A percentile compares a stretch with the other conserved stretches of the same genome.
These are phyloP conservation scores for Umbelopsis isabellina DNA, from an alignment of 192 early-diverging fungal genomes.

Conservation along the genomic window DNA sequence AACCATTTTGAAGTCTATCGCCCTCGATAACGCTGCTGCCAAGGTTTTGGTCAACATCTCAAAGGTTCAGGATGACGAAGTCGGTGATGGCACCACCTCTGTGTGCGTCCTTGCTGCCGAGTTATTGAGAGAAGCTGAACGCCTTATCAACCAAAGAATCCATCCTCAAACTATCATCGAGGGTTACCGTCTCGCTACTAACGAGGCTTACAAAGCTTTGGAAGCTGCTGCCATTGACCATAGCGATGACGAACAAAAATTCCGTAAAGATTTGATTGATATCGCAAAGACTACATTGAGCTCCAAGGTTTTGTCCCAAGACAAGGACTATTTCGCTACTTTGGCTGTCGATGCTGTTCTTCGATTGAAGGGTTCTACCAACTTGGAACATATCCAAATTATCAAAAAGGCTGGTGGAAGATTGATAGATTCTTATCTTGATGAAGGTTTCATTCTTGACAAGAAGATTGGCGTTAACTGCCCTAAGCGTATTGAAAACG, in stretches of 20 bases:
- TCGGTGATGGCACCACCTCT: conserved; percentile 99
- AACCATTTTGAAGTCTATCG: conserved; percentile 98
- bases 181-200: conserved; percentile 89
- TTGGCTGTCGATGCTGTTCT: conserved; percentile 97
- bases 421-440: conserved; percentile 93
- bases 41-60: conserved; percentile 98
- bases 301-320: conserved; percentile 94
- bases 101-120: conserved; percentile 98
- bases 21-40: conserved; percentile 97
- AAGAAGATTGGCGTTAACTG: conserved; percentile 99
- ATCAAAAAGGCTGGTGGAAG: conserved; percentile 98
- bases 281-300: conserved; percentile 97
- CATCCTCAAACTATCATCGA: conserved; percentile 98
- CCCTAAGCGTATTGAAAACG: conserved; percentile 95
- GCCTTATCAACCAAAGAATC: conserved; percentile 90
- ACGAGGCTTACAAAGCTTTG: conserved; percentile 82
- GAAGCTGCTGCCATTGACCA: conserved; percentile 82
- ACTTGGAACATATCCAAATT: conserved; percentile 98
- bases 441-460: conserved; percentile 97
- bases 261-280: conserved; percentile 91
- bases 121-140: conserved; percentile 91
- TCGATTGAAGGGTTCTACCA: conserved; percentile 86
- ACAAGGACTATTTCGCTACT: conserved; percentile 96
- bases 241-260: conserved; percentile 67
- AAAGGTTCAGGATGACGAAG: conserved; percentile 99